These are phyloP conservation scores for Aspergillus haitiensis DNA, from an alignment of 495 filamentous ascomycete species.

Conservation along the genomic window DNA sequence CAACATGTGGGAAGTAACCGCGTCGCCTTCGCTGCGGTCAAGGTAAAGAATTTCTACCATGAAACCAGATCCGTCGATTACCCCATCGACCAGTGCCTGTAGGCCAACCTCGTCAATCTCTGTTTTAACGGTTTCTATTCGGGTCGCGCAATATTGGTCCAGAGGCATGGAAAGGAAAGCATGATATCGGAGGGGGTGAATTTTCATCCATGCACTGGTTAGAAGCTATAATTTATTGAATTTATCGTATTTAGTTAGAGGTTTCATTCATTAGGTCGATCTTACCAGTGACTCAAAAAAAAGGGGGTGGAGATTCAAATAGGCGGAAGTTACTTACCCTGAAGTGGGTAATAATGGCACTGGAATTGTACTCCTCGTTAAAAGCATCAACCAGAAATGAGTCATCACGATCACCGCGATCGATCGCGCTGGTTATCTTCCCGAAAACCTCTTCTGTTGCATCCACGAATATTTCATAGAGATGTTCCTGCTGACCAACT, in stretches of 20 bases:
- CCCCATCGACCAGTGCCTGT: constrained; percentile 70
- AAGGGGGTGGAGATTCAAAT: not conserved
- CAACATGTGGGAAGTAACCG: constrained; percentile 76
- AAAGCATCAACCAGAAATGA: constrained; percentile 68
- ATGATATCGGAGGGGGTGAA: constrained; percentile 63
- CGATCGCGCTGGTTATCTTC: constrained; percentile 52
- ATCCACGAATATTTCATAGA: constrained; percentile 83
- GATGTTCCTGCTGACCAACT: constrained; percentile 62
- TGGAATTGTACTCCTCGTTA: constrained; percentile 66
- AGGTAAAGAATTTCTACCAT: constrained; percentile 87
- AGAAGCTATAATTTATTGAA: constrained; percentile 57
- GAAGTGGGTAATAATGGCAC: constrained; percentile 73
- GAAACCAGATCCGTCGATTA: constrained; percentile 72
- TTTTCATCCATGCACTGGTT: constrained; percentile 84
- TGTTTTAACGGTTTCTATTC: constrained; percentile 69
- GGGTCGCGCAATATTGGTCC: constrained; percentile 65
- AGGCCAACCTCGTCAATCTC: constrained; percentile 92
- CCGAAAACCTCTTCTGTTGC: constrained; percentile 67
- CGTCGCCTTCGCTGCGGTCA: constrained; percentile 77
- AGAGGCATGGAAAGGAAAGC: constrained; percentile 67
- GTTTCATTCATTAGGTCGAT: not conserved
- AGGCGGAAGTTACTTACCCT: constrained; percentile 45
- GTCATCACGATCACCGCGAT: constrained; percentile 58
- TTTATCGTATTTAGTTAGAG: constrained; percentile 18
- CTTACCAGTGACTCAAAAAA: not conserved